These are phyloP conservation scores for Pleurozium schreberi DNA, from an alignment of 225 moss, liverwort and hornwort genomes.

Conservation along the genomic window DNA sequence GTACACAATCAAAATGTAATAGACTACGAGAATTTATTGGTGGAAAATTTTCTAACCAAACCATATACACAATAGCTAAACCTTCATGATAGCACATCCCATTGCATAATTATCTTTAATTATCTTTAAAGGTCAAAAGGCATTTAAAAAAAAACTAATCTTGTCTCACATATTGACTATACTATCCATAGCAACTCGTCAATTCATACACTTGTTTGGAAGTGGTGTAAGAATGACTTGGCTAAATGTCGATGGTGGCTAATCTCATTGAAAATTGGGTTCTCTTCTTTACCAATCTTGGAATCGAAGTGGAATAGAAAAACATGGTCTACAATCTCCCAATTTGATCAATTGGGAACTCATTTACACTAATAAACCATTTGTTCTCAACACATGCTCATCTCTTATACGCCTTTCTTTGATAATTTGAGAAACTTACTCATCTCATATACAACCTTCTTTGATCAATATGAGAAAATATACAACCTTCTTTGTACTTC, in stretches of 20 bases:
- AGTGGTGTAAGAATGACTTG: not conserved
- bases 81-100: not conserved
- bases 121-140: not conserved
- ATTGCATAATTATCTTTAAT: not conserved
- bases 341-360: not conserved
- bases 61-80: fast-evolving
- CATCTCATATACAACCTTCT: not conserved
- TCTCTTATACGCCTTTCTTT: not conserved
- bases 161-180: not conserved
- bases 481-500: too few species aligned
- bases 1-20: not conserved
- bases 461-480: not conserved
- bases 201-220: not conserved
- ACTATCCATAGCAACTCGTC: not conserved
- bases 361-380: not conserved
- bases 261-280: not conserved
- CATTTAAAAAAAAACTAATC: too few species aligned
- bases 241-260: too few species aligned
- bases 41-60: not conserved
- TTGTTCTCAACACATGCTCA: not conserved
- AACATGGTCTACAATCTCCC: not conserved
- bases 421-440: not conserved
- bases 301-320: not conserved
- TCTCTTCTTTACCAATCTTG: not conserved
- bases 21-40: not conserved